Evolutionary conservation across 2,329 filamentous ascomycete species (phyloP), one percentile per base, ranked within the genome.

Genomic region (Colletotrichum viniferum): DNA sequence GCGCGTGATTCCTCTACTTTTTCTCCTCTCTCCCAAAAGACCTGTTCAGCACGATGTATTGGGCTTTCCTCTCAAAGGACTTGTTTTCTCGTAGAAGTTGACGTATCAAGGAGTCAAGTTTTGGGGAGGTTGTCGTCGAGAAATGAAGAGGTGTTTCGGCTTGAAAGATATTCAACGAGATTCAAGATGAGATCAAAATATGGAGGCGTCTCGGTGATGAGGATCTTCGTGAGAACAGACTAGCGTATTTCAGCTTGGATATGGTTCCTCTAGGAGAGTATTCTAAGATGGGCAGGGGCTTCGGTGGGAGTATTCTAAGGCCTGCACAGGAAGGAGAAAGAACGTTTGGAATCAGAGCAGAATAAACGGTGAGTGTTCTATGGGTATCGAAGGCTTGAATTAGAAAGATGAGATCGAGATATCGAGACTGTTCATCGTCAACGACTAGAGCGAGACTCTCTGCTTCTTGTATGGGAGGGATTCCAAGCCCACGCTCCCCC

Each of bases 201-300:
- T 43, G 24, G 52, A 34, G 38, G 60, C 32, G 32, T 38, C 52
- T 62, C 63, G 34, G 32, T 73, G 71, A 67, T 67, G 32, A 69
- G 24, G 69, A 75, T 75, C 38, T 63, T 43, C 62, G 43, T 8
- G 62, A 30, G 69, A 75, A 72, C 73, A 68, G 73, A 63, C 73
- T 73, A 56, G 69, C 62, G 73, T 63, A 32, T 62, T 67, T 67
- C 43, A 73, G 73, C 58, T 73, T 73, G 63, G 63, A 60, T 64
- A 7, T n/a, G 24, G 63, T 48, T 63, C 30, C 24, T 56, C n/a
- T 24, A n/a, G 30, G 43, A 28, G 38, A 28, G 10, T 55, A 32
- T 52, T 63, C 14, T n/a, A 4, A 3, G n/a, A 32, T 30, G n/a
- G 18, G 10, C 18, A 30, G 28, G 34, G 28, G 30, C 32, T 56